Evolutionary conservation across 768 basidiomycete genomes (phyloP), one percentile per base, ranked within the genome.

Genomic region (Neoboletus subvelutipes): DNA sequence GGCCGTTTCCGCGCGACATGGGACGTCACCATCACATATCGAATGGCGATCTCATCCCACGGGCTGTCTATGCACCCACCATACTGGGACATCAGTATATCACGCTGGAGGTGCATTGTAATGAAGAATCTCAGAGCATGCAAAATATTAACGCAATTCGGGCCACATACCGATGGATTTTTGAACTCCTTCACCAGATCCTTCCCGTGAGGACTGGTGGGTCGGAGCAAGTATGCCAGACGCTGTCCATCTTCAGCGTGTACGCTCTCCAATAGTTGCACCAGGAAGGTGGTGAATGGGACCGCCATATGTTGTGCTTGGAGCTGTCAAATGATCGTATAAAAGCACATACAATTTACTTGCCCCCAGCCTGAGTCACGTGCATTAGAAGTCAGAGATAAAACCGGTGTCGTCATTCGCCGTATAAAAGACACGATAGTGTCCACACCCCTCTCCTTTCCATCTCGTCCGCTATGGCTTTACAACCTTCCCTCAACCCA

Each of bases 31-130:
- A 92, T 73, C 18, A 92, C 84, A 69, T 93, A 93, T 67, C 90
- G 86, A 48, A 92, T 83, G 9, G 88, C 84, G 63, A 94, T 87
- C 51, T 93, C 92, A 59, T 92, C 90, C 90, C 92, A 94, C 7
- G 92, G 92, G 46, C 71, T 75, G 54, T 82, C 78, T 67, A 93
- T 82, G 53, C 79, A 80, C 11, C 84, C 87, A 64, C 85, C 79
- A 64, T 87, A 73, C 22, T 63, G 52, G 11, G 50, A 56, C 43
- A 50, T 66, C 20, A 66, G 49, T 34, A 48, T 12, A 40, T 66
- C 66, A 22, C 63, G 67, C 65, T 62, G 50, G 20, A 49, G 1
- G 64, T 79, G 79, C 56, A 77, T 78, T 64, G 79, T 75, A 34
- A 66, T 34, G 41, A 37, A 43, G 42, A 40, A 22, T 11, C 18